A percentile compares a stretch with the other conserved stretches of the same genome.
These are phyloP conservation scores for Rauvolfia tetraphylla DNA, from an alignment of 257 asterid genomes.

Conservation along the genomic window DNA sequence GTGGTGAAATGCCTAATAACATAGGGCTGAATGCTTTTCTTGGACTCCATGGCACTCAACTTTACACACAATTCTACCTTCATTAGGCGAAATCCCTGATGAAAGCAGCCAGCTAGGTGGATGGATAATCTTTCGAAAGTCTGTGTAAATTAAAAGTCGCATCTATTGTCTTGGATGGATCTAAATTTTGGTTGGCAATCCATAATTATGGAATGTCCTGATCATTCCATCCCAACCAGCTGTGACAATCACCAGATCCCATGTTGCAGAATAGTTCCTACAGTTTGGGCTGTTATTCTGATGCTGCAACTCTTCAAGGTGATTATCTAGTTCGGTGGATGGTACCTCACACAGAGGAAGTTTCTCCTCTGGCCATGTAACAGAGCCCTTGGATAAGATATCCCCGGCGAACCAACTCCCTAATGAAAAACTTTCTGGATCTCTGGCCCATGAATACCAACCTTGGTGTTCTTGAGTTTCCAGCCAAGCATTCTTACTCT, in stretches of 20 bases:
- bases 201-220: conserved; percentile 75
- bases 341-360: conserved; percentile 48
- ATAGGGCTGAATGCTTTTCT: too few relatives aligned
- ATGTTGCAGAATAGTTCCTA: conserved; percentile 28
- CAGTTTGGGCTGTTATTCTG: conserved; percentile 8
- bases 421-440: conserved; percentile 53
- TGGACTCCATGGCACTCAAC: too few relatives aligned
- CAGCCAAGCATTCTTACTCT: not conserved
- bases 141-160: not conserved
- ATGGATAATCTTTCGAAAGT: too few relatives aligned
- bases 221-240: conserved; percentile 67
- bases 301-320: conserved; percentile 21
- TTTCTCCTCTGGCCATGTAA: conserved; percentile 87
- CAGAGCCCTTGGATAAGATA: conserved; percentile 39
- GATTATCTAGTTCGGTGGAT: conserved; percentile 18
- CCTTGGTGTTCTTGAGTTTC: conserved; percentile 16
- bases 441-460: conserved; percentile 26
- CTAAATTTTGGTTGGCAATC: conserved; percentile 53
- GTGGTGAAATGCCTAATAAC: not conserved
- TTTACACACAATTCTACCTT: not conserved
- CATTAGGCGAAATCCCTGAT: not conserved
- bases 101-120: not conserved
- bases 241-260: conserved; percentile 75
- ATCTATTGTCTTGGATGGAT: not conserved
- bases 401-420: conserved; percentile 70